Conservation (phyloP, 2,329 filamentous ascomycete genomes). For the Byssochlamys sp. region DNA sequence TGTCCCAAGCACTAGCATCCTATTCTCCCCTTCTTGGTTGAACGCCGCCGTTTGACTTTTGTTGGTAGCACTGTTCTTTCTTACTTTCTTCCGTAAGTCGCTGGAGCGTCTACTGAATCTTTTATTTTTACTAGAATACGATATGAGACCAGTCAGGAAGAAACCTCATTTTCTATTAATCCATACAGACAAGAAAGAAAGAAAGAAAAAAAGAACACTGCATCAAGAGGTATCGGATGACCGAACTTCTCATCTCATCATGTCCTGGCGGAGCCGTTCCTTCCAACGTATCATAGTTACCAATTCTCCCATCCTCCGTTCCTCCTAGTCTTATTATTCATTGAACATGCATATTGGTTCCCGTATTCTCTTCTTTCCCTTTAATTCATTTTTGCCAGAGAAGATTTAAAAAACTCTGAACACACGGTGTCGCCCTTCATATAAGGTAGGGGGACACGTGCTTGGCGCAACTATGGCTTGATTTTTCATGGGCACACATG, state of each 20-base stretch:
- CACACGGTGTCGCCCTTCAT: too few species aligned
- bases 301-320: not conserved
- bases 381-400: too few species aligned
- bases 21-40: not conserved
- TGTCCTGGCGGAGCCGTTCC: too few species aligned
- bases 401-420: too few species aligned
- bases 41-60: not conserved
- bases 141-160: not conserved
- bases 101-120: not conserved
- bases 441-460: too few species aligned
- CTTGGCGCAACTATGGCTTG: too few species aligned
- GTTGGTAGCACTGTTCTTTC: not conserved
- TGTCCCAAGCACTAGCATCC: slow-evolving; percentile 1
- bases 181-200: not conserved
- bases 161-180: not conserved
- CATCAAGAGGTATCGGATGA: not conserved
- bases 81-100: not conserved
- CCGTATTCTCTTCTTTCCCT: not conserved
- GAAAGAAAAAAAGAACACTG: not conserved
- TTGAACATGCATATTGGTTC: not conserved
- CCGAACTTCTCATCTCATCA: not conserved
- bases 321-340: not conserved
- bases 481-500: too few species aligned
- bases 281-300: not conserved
- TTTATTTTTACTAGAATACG: not conserved